Evolutionary conservation across 164 flowering plant species (phyloP).

Genomic region (Dillenia suffruticosa): DNA sequence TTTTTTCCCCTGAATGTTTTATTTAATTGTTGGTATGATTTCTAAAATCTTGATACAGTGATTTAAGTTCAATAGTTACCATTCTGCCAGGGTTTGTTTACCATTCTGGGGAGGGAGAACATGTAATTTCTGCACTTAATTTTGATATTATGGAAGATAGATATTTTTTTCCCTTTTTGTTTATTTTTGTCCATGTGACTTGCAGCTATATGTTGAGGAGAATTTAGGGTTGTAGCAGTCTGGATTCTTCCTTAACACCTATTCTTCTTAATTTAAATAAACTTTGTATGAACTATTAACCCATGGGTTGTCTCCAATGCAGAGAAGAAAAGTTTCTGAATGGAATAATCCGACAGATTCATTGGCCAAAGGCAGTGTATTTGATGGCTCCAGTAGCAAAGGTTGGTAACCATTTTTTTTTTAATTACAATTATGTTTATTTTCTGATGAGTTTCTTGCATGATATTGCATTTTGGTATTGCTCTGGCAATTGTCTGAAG

Average conservation of each 20-base stretch:
- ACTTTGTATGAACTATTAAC: no score
- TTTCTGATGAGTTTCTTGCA: background rate
- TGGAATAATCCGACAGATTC: slow-evolving; percentile 36
- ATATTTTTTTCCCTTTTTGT: slow-evolving; percentile 2
- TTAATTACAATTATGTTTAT: background rate
- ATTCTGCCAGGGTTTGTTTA: no score
- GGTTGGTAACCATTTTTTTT: slow-evolving; percentile 23
- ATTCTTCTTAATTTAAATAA: no score
- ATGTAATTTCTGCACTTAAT: no score
- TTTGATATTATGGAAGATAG: background rate
- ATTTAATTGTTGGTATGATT: no score
- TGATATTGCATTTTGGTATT: background rate
- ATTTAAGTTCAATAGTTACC: no score
- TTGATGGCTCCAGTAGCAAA: slow-evolving; percentile 16
- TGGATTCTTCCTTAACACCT: no score
- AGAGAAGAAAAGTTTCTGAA: slow-evolving; percentile 40
- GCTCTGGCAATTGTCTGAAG: background rate
- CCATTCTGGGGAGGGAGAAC: no score
- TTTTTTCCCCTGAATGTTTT: no score
- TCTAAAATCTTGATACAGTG: no score
- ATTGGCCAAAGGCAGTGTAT: slow-evolving; percentile 26
- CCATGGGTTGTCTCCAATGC: slow-evolving; percentile 14
- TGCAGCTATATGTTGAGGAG: background rate
- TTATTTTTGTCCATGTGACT: background rate
- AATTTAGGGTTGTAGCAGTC: no score